These are phyloP conservation scores for Colletotrichum zoysiae DNA, from an alignment of 2,329 filamentous ascomycete species.

Conservation along the genomic window DNA sequence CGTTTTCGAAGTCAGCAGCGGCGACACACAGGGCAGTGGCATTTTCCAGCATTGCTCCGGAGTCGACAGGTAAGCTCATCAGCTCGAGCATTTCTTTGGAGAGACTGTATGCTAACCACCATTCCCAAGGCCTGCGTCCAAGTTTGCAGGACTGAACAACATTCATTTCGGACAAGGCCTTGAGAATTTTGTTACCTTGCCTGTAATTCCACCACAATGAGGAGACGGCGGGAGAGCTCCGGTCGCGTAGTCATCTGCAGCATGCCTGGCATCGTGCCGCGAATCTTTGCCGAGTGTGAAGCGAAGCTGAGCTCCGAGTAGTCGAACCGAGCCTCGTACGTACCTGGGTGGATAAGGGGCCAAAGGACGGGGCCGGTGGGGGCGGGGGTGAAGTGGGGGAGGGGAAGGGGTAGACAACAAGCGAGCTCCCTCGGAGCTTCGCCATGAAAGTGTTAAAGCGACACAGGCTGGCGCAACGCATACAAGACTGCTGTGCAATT, in stretches of 20 bases:
- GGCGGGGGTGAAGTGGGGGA: conserved; percentile 15
- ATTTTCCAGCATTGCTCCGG: conserved; percentile 67
- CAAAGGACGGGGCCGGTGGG: conserved; percentile 26
- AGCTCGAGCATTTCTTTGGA: conserved; percentile 46
- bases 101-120: conserved; percentile 53
- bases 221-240: neutral
- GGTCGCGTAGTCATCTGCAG: too few relatives aligned
- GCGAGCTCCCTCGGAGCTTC: conserved; percentile 3
- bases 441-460: conserved; percentile 9
- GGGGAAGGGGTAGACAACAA: neutral
- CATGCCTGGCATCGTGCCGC: neutral
- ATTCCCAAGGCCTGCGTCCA: conserved; percentile 58
- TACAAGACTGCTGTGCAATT: neutral
- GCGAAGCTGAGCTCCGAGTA: neutral
- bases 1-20: conserved; percentile 67
- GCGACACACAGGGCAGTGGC: conserved; percentile 71
- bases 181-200: conserved; percentile 65
- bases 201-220: conserved; percentile 58
- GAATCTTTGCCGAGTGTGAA: neutral
- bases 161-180: conserved; percentile 63
- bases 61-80: conserved; percentile 59
- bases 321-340: conserved; percentile 7
- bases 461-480: neutral
- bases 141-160: conserved; percentile 62
- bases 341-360: neutral